A percentile compares a stretch with the other conserved stretches of the same genome.
Evolutionary conservation across 2,329 filamentous ascomycete genomes (phyloP).

Genomic region (Paecilomyces sp.): DNA sequence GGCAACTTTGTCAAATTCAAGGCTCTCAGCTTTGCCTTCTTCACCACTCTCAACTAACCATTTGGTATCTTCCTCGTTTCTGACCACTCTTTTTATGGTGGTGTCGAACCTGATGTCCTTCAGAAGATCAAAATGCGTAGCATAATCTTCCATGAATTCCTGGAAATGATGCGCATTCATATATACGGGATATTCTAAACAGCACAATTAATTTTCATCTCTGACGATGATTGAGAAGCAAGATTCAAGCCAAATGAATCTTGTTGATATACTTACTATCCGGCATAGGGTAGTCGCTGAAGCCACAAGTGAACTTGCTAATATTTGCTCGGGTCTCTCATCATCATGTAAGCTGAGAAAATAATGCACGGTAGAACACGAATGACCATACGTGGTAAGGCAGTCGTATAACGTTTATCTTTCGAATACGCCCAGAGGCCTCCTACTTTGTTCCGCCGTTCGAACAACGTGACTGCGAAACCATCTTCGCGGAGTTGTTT

Average conservation of each 20-base stretch:
- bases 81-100: constrained; percentile 18
- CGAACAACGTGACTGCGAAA: constrained; percentile 35
- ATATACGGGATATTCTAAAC: constrained; percentile 14
- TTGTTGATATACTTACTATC: constrained; percentile 16
- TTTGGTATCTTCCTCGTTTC: constrained; percentile 17
- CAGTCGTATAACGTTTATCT: constrained; percentile 26
- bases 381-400: not conserved
- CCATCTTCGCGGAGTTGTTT: constrained; percentile 40
- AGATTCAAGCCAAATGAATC: not conserved
- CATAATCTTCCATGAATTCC: constrained; percentile 36
- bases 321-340: constrained; percentile 26
- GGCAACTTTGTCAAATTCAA: constrained; percentile 34
- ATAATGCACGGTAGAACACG: not conserved
- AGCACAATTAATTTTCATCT: not conserved
- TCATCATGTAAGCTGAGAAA: not conserved
- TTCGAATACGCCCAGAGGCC: constrained; percentile 39
- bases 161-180: constrained; percentile 21
- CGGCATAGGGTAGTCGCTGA: constrained; percentile 38
- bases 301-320: constrained; percentile 34
- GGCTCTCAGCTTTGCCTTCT: constrained; percentile 11
- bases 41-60: constrained; percentile 27
- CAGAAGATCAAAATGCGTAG: constrained; percentile 32
- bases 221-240: not conserved
- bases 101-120: constrained; percentile 27
- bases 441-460: constrained; percentile 34